Base-by-base conservation (phyloP, 257 asterid species). In the Nicotiana paniculata region DNA sequence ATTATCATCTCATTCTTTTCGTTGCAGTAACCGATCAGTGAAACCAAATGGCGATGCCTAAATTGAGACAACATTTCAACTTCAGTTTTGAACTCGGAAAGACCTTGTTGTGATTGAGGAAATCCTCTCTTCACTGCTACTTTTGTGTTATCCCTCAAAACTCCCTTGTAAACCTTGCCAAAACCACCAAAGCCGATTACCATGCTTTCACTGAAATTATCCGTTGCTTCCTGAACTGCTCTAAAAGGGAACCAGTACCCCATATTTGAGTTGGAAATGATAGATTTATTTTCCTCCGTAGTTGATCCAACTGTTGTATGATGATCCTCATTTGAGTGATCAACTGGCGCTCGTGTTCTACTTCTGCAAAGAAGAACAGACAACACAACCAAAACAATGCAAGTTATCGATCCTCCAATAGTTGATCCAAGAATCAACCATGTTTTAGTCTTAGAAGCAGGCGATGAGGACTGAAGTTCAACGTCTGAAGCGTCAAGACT, bases 101-200 rank as follows among this genome's bases (percentile, higher is more conserved):
- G 67, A 1, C 88, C 91, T 55, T 86, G 91, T 48, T 54, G 62
- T 6, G 89, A 85, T 55, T 83, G 83, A 76, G 53, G 30, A 55
- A 58, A 77, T 33, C 88, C 89, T 76, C 91, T 81, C 80, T 88
- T 88, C 43, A 88, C 91, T 1, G 91, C 89, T 78, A 88, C 89
- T 21, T 39, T 68, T 6, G 86, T 86, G 43, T 83, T 89, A 62
- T 88, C 89, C 46, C 55, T 83, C 81, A 88, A 64, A 54, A 83
- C 46, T 30, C 91, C 91, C 58, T 77, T 83, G 86, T 86, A 84
- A 43, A 88, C 91, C 72, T 83, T 88, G 5, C 91, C 91, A 16
- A 86, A 88, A 48, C 91, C 91, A n/a, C 91, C 91, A 48, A 86
- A 57, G 18, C 91, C 91, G 8, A 88, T 83, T 4, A 86, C 77